Evolutionary conservation across 2,329 filamentous ascomycete species (phyloP), one percentile per base, ranked within the genome.

Genomic region (Ophiosphaerella korrae): DNA sequence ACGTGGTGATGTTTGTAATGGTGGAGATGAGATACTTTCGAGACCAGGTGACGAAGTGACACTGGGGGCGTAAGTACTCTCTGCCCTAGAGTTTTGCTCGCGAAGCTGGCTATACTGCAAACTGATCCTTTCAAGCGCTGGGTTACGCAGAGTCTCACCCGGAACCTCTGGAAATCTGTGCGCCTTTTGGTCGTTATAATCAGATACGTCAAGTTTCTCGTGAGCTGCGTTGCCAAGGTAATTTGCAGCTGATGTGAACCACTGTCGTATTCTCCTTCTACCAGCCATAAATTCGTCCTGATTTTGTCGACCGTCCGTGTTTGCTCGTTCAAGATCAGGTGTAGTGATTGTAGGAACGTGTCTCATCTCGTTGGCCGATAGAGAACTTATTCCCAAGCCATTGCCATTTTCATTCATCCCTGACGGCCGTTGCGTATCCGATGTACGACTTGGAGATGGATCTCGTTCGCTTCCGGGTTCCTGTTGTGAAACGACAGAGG

Each of bases 161-260:
- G 84, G 84, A 0, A 84, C 73, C 46, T 80, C 77, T 0, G 84
- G 84, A 41, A 79, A 87, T n/a, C 76, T 73, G n/a, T 69, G 64
- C 3, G 80, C 78, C 37, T 71, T 72, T 14, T 79, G 77, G 3
- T 67, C 69, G 41, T 75, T 76, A 58, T 83, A 84, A 1, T 76
- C 76, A 0, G 76, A 76, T 26, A 80, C 75, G 45, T 84, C 78
- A 2, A 66, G 50, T 26, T 59, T 62, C n/a, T 80, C 73, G 1
- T 76, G 72, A 0, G 77, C 74, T 26, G 81, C 77, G 0, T 77
- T 78, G 3, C 79, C 78, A 0, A 86, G 57, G 12, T 77, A 75
- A 9, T 78, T 72, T 7, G 76, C 77, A 4, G 82, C 53, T 5
- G 58, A 68, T 4, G 72, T 77, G 6, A 86, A 59, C 7, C 67